These are phyloP conservation scores for Gossypium australe DNA, from an alignment of 345 rosid species.

Conservation along the genomic window DNA sequence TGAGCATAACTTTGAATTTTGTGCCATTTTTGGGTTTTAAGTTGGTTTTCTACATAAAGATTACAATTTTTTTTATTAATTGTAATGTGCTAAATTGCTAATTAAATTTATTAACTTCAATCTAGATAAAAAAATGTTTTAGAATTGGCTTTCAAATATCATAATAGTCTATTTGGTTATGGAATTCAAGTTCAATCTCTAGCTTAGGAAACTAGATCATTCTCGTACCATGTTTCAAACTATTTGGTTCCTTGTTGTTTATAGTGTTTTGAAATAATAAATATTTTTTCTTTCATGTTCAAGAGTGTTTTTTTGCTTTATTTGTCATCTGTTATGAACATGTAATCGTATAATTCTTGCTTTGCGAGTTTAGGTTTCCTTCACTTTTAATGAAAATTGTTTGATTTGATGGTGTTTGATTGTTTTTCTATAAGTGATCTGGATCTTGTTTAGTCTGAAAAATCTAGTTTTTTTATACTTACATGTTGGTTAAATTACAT, in stretches of 20 bases:
- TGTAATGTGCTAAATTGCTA: background rate
- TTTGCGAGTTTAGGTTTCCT: background rate
- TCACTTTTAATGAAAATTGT: background rate
- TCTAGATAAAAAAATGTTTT: background rate
- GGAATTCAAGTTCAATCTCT: background rate
- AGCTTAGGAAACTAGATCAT: background rate
- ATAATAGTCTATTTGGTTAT: background rate
- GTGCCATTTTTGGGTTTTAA: conserved; percentile 13
- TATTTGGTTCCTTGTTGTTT: too few species aligned
- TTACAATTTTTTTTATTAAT: background rate
- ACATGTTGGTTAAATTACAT: background rate
- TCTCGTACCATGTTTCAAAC: background rate
- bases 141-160: background rate
- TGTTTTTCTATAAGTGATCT: background rate
- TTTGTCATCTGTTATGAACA: background rate
- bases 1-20: background rate
- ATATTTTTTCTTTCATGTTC: too few species aligned
- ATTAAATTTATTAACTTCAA: background rate
- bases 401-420: background rate
- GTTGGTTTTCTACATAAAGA: conserved; percentile 8
- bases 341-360: background rate
- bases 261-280: too few species aligned
- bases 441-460: background rate
- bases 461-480: background rate
- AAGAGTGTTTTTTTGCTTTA: too few species aligned